Percentiles rank a stretch among this genome's conserved stretches.
phyloP scores from a whole-genome alignment of 148 eudicot genomes.

The Spergularia marina region DNA sequence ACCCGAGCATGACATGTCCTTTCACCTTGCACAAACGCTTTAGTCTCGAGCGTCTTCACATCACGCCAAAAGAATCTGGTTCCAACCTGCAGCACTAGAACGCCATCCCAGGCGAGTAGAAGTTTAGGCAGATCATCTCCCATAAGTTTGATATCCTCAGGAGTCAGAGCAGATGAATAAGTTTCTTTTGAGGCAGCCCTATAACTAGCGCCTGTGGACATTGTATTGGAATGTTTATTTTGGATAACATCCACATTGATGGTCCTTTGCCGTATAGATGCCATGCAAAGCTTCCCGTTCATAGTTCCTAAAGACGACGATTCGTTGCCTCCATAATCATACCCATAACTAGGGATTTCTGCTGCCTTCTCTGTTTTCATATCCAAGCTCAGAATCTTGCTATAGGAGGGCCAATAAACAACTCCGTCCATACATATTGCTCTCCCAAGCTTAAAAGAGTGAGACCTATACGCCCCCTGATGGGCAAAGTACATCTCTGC shows the following conservation, averaged over 20 bases:
- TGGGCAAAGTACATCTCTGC: constrained; percentile 43
- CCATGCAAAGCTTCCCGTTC: constrained; percentile 20
- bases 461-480: not conserved
- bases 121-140: not conserved
- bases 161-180: not conserved
- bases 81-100: constrained; percentile 2
- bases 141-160: not conserved
- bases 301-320: constrained; percentile 9
- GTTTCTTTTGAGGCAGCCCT: not conserved
- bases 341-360: not conserved
- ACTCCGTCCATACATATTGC: constrained; percentile 46
- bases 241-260: constrained; percentile 4
- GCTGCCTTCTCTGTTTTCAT: constrained; percentile 17
- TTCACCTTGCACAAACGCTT: not conserved
- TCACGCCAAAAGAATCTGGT: constrained; percentile 9
- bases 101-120: constrained; percentile 18
- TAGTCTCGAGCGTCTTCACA: constrained; percentile 17
- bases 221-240: constrained; percentile 14
- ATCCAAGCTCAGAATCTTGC: constrained; percentile 20
- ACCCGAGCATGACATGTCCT: not conserved
- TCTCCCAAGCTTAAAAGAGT: not conserved
- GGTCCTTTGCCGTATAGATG: not conserved
- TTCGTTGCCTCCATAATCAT: not conserved
- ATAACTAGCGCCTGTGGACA: not conserved
- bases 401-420: constrained; percentile 39